Base-by-base conservation (phyloP, 768 basidiomycete species). In the Pisolithus orientalis region DNA sequence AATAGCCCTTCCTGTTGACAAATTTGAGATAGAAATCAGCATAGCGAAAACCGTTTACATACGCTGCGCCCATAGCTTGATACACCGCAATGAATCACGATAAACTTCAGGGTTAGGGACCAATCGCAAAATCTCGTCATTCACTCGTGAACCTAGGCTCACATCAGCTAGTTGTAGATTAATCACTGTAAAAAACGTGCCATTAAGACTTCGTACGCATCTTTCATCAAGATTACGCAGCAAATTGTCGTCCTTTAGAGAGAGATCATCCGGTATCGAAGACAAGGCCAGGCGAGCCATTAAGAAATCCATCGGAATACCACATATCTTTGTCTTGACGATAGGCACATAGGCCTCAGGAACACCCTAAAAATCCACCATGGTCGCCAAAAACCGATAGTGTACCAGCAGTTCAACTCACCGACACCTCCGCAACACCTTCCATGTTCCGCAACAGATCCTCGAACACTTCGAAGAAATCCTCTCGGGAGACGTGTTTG, bases 11-110 rank as follows among this genome's bases (percentile, higher is more conserved):
- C 85, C 94, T 97, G 62, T 40, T 27, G 29, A 42, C 4, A 37
- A 37, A 39, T 40, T 37, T 54, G 34, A 63, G 53, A 50, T 38
- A 54, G 27, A 28, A 42, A 50, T 50, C 16, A 7, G 11, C 31
- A 6, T 24, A 9, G 37, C 14, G 17, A 44, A 34, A 14, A 44
- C 47, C 48, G n/a, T 28, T 21, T 8, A 76, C 90, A 52, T 62
- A 95, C 95, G 76, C 72, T 93, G 88, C 9, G 96, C 96, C 96
- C 96, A 99, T 28, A 98, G 74, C 69, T 97, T 95, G 67, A 99
- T 97, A 65, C 94, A 94, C 57, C 96, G 82, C 55, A 99, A 70
- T 10, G 96, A 86, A 61, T 94, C 93, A 56, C 96, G 85, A 73
- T 97, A 99, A 17, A 95, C 92, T 54, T 85, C 79, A 17, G 94